These are phyloP conservation scores for Anthoceros angustus DNA, from an alignment of 225 moss, liverwort and hornwort genomes.

Conservation along the genomic window DNA sequence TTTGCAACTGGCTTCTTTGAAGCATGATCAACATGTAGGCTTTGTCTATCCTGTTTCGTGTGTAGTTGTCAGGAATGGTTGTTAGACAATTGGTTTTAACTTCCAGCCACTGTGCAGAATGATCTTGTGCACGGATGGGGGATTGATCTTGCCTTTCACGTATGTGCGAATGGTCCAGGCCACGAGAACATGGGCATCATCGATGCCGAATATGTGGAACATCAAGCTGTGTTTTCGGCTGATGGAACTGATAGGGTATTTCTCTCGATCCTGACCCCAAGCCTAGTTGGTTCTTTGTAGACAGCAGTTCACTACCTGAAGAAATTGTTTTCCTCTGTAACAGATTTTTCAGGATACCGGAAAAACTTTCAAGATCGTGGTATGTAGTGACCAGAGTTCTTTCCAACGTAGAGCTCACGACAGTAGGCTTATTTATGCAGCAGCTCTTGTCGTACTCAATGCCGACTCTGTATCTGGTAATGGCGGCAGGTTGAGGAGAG, in stretches of 20 bases:
- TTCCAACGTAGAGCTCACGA: background rate
- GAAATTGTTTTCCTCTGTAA: background rate
- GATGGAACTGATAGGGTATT: background rate
- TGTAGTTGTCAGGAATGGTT: background rate
- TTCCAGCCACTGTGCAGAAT: slow-evolving; percentile 19
- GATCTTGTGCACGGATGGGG: slow-evolving; percentile 61
- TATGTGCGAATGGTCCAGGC: slow-evolving; percentile 38
- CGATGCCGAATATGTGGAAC: slow-evolving; percentile 47
- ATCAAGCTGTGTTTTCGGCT: slow-evolving; percentile 6
- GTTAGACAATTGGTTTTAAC: background rate
- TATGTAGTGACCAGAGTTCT: background rate
- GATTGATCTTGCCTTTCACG: slow-evolving; percentile 42
- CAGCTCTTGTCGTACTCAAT: background rate
- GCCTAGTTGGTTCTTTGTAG: background rate
- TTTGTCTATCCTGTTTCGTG: background rate
- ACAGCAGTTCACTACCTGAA: background rate
- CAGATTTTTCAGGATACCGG: background rate
- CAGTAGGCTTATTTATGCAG: background rate
- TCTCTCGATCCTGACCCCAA: background rate
- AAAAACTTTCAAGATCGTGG: background rate
- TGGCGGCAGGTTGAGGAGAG: slow-evolving; percentile 2
- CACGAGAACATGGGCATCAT: slow-evolving; percentile 57
- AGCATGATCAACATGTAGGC: no score
- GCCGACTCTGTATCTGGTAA: background rate
- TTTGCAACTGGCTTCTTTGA: background rate